Base-by-base conservation (phyloP, 257 asterid genomes). In the Petunia axillaris region DNA sequence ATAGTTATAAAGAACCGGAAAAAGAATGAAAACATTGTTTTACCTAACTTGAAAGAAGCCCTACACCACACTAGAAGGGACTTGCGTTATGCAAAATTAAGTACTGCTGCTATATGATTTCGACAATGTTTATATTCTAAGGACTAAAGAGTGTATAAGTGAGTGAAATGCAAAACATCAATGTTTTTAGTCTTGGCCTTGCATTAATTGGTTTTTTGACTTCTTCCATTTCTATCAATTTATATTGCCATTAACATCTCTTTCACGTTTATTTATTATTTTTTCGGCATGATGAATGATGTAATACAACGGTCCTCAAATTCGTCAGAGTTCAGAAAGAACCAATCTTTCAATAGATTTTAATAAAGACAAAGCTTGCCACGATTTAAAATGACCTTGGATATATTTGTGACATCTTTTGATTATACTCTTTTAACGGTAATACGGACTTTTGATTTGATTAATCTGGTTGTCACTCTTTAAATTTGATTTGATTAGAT, bases 21-120 rank as follows among this genome's bases (percentile, higher is more conserved):
- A 25, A 73, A 9, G 78, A 43, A 35, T 73, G 78, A 73, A 73
- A 73, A 73, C 78, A 50, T 44, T 50, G 16, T 6, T 36, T 73
- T 46, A 73, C 78, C 78, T 50, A 73, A 60, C 13, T 73, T 73
- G 78, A 73, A 50, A 73, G 62, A 73, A 35, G 7, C 62, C 62
- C 41, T 73, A 35, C 62, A 73, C 62, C 78, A 73, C 40, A 70
- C 41, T 8, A 43, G 4, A 70, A 44, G 4, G 41, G 41, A 70
- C 58, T 70, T 43, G 7, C 15, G 8, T 68, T 9, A 46, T 68
- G 40, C 40, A 71, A 35, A 25, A 48, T 68, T 71, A 71, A 71
- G 60, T 71, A 48, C 62, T 48, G 35, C 16, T 48, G 11, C 15
- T 52, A 35, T 25, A 62, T 62, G 9, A 38, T 70, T 10, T 70